Evolutionary conservation across 2,329 filamentous ascomycete genomes (phyloP).

Genomic region (Penicillium aurantiogriseum): DNA sequence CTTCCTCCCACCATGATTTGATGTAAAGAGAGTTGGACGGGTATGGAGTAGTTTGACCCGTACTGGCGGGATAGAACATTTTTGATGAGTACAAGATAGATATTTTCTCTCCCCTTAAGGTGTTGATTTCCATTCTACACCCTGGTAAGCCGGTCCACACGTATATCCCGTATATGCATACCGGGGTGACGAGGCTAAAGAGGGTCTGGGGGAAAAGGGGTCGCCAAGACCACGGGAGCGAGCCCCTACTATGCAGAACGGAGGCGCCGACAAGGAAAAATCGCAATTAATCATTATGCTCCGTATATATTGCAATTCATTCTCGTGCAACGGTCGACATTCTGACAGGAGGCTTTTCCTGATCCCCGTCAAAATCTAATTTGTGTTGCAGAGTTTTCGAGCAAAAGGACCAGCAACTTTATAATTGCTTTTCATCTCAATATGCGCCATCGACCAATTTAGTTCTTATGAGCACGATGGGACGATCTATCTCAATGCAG

Average conservation of each 20-base stretch:
- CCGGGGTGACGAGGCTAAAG: not conserved
- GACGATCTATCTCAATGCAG: not conserved
- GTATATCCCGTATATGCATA: not conserved
- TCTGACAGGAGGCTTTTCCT: not conserved
- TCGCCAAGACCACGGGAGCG: not conserved
- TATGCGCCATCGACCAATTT: not conserved
- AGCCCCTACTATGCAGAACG: slow-evolving; percentile 2
- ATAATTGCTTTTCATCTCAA: not conserved
- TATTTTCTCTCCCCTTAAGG: not conserved
- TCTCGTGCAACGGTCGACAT: not conserved
- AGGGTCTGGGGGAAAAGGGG: not conserved
- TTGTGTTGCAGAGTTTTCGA: not conserved
- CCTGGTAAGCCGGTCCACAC: not conserved
- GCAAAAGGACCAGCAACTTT: not conserved
- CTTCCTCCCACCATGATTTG: not conserved
- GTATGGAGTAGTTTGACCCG: not conserved
- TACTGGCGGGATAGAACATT: not conserved
- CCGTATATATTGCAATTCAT: not conserved
- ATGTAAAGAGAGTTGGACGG: not conserved
- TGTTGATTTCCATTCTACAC: not conserved
- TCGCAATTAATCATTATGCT: not conserved
- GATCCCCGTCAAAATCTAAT: not conserved
- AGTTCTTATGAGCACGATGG: not conserved
- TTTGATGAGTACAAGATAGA: not conserved
- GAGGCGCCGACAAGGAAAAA: slow-evolving; percentile 1